Evolutionary conservation across 1,284 basidiomycete species (phyloP), one percentile per base, ranked within the genome.

Genomic region (Leccinum colubrinum): DNA sequence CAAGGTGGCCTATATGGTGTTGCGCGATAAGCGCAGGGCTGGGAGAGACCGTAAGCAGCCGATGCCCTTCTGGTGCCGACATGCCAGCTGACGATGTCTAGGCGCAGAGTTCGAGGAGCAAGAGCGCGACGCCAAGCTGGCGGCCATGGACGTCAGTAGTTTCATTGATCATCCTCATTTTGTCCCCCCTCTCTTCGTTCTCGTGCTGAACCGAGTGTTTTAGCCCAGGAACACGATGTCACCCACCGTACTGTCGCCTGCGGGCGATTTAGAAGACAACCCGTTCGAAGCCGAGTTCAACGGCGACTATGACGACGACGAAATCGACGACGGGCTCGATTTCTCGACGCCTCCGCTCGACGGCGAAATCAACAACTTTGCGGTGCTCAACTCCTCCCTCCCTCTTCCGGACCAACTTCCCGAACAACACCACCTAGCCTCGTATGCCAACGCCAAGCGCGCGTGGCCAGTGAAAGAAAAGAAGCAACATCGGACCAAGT

Each of bases 1-100:
- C 73, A 97, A 98, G 77, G 95, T 99, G 15, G 96, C 97, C 0
- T 99, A 98, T 75, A 89, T 97, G 85, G 82, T 98, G 2, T 82
- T 97, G 59, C 81, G 95, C 59, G 97, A 98, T 73, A 95, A 97
- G 78, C 85, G 88, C 68, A 80, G 95, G 51, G 85, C 93, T 63
- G 86, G 95, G n/a, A 87, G 90, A 73, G 92, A 93, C 75, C 77
- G 91, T 90, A 66, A 78, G 87, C 78, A 14, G 39, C 12, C 22
- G 7, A 25, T 14, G 25, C 4, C 15, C 4, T 15, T 17, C 8
- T 51, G 15, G 27, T 39, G n/a, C 48, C 55, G 27, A 46, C 62
- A 57, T 37, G 55, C 5, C 4, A 3, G 9, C 63, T 75, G 62
- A 73, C 52, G 57, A 65, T 64, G 63, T 64, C 61, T 72, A 91